phyloP scores from a whole-genome alignment of 345 rosid species.

The Aquilaria sinensis region DNA sequence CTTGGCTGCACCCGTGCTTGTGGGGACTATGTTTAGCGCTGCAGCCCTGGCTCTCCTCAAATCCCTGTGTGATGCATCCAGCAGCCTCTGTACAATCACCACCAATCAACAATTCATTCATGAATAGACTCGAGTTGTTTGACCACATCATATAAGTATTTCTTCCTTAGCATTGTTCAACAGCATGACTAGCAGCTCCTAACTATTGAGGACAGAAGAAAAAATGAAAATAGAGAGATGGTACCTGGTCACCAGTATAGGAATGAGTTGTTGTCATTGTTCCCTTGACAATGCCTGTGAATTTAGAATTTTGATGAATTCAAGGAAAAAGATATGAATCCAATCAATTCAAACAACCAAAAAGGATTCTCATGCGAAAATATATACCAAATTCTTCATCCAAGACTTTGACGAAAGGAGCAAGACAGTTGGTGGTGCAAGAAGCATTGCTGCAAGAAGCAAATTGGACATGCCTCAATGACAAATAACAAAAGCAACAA shows the following conservation, averaged over 20 bases:
- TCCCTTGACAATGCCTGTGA: slow-evolving; percentile 93
- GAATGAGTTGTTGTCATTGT: slow-evolving; percentile 99
- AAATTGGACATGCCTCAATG: background rate
- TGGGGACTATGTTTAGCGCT: slow-evolving; percentile 92
- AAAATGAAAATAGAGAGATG: background rate
- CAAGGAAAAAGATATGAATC: too few species aligned
- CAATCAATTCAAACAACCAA: background rate
- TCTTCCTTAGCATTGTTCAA: background rate
- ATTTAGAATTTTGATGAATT: background rate
- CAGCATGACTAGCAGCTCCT: background rate
- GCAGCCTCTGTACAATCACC: slow-evolving; percentile 58
- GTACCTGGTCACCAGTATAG: slow-evolving; percentile 98
- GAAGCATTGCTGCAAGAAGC: slow-evolving; percentile 77
- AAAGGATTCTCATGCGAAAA: background rate
- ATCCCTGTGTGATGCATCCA: slow-evolving; percentile 98
- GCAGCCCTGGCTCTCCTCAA: slow-evolving; percentile 98
- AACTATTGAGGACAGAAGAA: background rate
- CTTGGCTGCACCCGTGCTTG: slow-evolving; percentile 99
- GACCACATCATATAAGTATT: background rate
- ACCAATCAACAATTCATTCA: background rate
- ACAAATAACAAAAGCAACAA: too few species aligned
- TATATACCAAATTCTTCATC: slow-evolving; percentile 87
- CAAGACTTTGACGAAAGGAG: slow-evolving; percentile 83
- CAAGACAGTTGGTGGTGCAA: slow-evolving; percentile 96
- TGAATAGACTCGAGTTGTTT: background rate